Base-by-base conservation (phyloP, 129 eudicot species). In the Tagetes erecta region DNA sequence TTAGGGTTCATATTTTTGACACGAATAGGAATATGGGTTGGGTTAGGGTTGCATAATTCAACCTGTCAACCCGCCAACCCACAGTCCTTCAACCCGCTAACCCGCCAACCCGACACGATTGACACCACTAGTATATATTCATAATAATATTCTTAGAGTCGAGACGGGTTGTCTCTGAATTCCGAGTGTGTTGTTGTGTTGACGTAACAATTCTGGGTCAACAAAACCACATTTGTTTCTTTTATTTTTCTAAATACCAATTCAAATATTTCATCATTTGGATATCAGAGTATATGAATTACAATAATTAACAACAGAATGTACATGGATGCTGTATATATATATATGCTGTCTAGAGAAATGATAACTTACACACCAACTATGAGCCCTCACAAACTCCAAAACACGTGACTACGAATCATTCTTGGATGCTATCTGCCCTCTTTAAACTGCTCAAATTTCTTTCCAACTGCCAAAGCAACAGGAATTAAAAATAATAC, bases 381-480 rank as follows among this genome's bases (percentile, higher is more conserved):
- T 10, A 30, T 39, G 20, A 34, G 55, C 81, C 70, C 37, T 55
- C 77, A n/a, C 56, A 51, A 69, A 77, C 70, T 58, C 74, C 12
- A 68, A 6, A 45, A 76, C 75, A 42, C 40, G 14, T 6, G 40
- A 39, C 11, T 12, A 11, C 20, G 30, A 45, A 65, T 76, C 75
- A 79, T 80, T 78, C 83, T 82, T 35, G 72, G 57, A 70, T 66
- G 74, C 38, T 60, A 45, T 85, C 84, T 65, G 83, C 81, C 77
- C 80, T 72, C 10, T 76, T 68, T 68, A 75, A 36, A 46, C 68
- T 55, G 71, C 74, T 80, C 62, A 88, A 67, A 80, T 85, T 88
- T 73, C 80, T 88, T 73, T 86, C 97, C 88, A 91, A 78, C 97
- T 91, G 90, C 80, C 83, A 71, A 71, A 6, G 3, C 62, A 76